Percentiles rank a stretch among this genome's conserved stretches.
Conservation (phyloP, 1,284 basidiomycete genomes). For the Fistulina hepatica region DNA sequence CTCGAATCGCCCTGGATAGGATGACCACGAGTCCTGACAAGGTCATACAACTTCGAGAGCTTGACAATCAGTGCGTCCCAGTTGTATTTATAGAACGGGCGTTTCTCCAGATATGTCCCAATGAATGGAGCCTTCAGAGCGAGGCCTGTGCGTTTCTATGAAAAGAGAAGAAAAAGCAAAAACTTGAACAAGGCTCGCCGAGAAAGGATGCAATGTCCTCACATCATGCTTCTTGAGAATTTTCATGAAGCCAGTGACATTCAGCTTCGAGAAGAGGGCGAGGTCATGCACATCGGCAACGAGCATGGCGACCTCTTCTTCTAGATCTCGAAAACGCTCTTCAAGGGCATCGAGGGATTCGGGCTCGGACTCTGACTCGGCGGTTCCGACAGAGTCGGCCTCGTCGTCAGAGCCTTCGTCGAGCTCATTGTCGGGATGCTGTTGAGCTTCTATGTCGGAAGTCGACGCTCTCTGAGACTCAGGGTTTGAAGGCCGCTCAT, state of each 20-base stretch:
- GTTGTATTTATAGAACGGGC: constrained; percentile 94
- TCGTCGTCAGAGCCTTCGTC: constrained; percentile 71
- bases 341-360: constrained; percentile 75
- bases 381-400: constrained; percentile 23
- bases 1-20: constrained; percentile 89
- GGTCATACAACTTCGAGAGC: constrained; percentile 90
- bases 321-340: constrained; percentile 80
- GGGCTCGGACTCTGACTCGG: constrained; percentile 39
- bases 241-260: constrained; percentile 98
- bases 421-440: constrained; percentile 31
- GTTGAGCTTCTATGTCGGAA: constrained; percentile 47
- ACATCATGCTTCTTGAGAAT: constrained; percentile 63
- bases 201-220: constrained; percentile 1
- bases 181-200: constrained; percentile 1
- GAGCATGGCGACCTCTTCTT: constrained; percentile 92
- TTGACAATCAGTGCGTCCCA: constrained; percentile 95
- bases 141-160: constrained; percentile 71
- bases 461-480: too few relatives aligned
- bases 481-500: constrained; percentile 15
- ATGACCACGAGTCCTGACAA: constrained; percentile 92
- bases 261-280: constrained; percentile 89
- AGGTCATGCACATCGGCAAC: constrained; percentile 99
- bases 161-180: constrained; percentile 4
- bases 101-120: constrained; percentile 86
- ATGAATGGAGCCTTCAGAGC: constrained; percentile 65